These are phyloP conservation scores for Mycena maculata DNA, from an alignment of 768 basidiomycete species.

Conservation along the genomic window DNA sequence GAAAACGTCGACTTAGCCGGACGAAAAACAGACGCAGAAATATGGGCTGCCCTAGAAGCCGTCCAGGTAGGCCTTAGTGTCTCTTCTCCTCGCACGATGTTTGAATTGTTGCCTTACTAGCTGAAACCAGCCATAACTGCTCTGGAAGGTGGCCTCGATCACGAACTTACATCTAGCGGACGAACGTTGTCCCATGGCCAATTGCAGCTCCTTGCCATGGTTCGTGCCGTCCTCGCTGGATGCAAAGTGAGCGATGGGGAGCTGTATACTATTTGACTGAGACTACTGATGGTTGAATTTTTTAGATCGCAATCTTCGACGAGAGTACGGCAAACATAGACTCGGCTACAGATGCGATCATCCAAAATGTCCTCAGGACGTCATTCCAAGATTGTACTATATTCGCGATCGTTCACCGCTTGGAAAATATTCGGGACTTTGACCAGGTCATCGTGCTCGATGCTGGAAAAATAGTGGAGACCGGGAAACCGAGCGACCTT, in stretches of 20 bases:
- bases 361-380: conserved; percentile 56
- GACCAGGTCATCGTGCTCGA: conserved; percentile 69
- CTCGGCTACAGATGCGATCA: conserved; percentile 63
- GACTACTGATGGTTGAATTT: too few species aligned
- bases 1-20: conserved; percentile 51
- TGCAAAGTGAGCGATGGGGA: conserved; percentile 62
- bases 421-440: conserved; percentile 62
- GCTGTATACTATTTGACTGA: too few species aligned
- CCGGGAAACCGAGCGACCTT: conserved; percentile 55
- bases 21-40: conserved; percentile 21
- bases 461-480: conserved; percentile 62
- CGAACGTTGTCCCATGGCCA: conserved; percentile 37
- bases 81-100: background rate
- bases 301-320: too few species aligned
- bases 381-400: conserved; percentile 63
- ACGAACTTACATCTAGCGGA: conserved; percentile 16
- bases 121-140: conserved; percentile 23
- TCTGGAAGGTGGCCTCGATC: conserved; percentile 23
- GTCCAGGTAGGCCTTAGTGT: conserved; percentile 13
- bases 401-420: conserved; percentile 64
- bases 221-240: conserved; percentile 66
- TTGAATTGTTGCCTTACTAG: background rate
- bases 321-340: conserved; percentile 54
- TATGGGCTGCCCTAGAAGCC: conserved; percentile 28
- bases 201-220: conserved; percentile 63